Conservation (phyloP, 345 rosid genomes). For the Eucalyptus pauciflora region DNA sequence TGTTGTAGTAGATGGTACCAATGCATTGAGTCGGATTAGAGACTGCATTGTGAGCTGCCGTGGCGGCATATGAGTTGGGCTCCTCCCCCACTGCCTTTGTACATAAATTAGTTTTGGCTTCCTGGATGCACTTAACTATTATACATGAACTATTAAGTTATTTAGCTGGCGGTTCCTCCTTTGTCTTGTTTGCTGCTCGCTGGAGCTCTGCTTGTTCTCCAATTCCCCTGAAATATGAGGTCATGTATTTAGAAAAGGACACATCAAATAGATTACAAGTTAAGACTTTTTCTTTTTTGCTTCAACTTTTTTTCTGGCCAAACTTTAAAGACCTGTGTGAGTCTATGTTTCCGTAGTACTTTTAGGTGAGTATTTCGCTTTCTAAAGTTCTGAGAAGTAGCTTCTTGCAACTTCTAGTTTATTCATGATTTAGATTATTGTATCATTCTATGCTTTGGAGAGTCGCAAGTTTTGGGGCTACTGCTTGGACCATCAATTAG, state of each 20-base stretch:
- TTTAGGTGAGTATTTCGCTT: not conserved
- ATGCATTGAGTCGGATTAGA: not conserved
- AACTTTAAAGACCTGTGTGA: not conserved
- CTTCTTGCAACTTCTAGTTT: not conserved
- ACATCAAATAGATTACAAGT: not conserved
- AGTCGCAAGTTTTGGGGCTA: not conserved
- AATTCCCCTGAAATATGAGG: not conserved
- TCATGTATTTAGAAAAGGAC: not conserved
- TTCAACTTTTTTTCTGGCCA: not conserved
- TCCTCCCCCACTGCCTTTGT: not conserved
- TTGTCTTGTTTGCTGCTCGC: not conserved
- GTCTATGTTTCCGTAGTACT: not conserved
- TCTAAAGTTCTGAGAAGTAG: not conserved
- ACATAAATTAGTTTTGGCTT: not conserved
- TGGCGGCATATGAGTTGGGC: not conserved
- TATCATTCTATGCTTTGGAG: not conserved
- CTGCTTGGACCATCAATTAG: not conserved
- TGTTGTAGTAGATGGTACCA: not conserved
- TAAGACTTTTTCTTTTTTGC: not conserved
- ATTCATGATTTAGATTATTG: not conserved
- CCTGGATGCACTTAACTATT: not conserved
- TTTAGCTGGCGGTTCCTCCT: not conserved
- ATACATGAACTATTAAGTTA: not conserved
- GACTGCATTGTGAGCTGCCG: not conserved
- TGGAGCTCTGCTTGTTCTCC: not conserved